phyloP scores from a whole-genome alignment of 164 flowering plant genomes.

The grape (Vitis vinifera) region ASM3070453v1 NC_081814.1:12002501-12003000 shows the following conservation, averaged over 20 bases:
- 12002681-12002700: background rate
- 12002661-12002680: no score
- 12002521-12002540: constrained; percentile 73
- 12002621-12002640: background rate
- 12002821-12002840: constrained; percentile 24
- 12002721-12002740: constrained; percentile 22
- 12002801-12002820: constrained; percentile 25
- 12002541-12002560: constrained; percentile 64
- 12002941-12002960: constrained; percentile 91
- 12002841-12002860: constrained; percentile 32
- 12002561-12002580: constrained; percentile 53
- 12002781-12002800: constrained; percentile 20
- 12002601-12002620: background rate
- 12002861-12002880: constrained; percentile 35
- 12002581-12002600: constrained; percentile 26
- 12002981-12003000: constrained; percentile 37
- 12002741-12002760: constrained; percentile 18
- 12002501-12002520: constrained; percentile 81
- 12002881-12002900: constrained; percentile 59
- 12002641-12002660: background rate
- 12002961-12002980: constrained; percentile 69
- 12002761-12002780: constrained; percentile 18
- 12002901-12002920: constrained; percentile 64
- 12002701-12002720: constrained; percentile 24
- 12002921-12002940: constrained; percentile 87